phyloP scores from a whole-genome alignment of 345 rosid species.

The Gossypium mustelinum region DNA sequence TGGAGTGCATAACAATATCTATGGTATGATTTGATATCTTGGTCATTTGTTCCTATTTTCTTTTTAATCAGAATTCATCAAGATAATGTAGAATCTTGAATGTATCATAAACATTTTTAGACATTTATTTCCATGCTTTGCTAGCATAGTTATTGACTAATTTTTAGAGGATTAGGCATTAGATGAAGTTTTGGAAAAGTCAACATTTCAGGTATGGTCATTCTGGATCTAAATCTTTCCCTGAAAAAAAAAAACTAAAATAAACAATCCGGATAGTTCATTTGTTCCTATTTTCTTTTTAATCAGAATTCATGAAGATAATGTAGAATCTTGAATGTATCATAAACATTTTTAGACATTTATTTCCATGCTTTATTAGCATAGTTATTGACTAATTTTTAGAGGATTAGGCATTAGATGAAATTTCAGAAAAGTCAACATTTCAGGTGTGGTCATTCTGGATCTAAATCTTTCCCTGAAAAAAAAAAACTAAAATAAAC shows the following conservation, averaged over 20 bases:
- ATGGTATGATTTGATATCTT: slow-evolving; percentile 50
- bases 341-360: neutral
- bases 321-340: slow-evolving; percentile 8
- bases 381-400: neutral
- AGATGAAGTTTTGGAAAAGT: neutral
- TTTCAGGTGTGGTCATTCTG: neutral
- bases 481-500: neutral
- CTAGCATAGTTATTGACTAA: neutral
- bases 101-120: neutral
- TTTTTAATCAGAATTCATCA: neutral
- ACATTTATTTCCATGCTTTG: neutral
- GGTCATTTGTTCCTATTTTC: neutral
- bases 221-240: neutral
- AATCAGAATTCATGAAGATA: neutral
- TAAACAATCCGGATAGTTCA: too few species aligned
- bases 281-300: neutral
- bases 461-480: neutral
- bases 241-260: too few species aligned
- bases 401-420: neutral
- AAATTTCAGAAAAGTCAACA: neutral
- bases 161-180: neutral
- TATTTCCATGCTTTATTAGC: neutral
- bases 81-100: slow-evolving; percentile 4
- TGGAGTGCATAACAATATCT: slow-evolving; percentile 80
- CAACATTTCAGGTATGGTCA: neutral